phyloP scores from a whole-genome alignment of 2,329 filamentous ascomycete species.

The Triangularia setosa region DNA sequence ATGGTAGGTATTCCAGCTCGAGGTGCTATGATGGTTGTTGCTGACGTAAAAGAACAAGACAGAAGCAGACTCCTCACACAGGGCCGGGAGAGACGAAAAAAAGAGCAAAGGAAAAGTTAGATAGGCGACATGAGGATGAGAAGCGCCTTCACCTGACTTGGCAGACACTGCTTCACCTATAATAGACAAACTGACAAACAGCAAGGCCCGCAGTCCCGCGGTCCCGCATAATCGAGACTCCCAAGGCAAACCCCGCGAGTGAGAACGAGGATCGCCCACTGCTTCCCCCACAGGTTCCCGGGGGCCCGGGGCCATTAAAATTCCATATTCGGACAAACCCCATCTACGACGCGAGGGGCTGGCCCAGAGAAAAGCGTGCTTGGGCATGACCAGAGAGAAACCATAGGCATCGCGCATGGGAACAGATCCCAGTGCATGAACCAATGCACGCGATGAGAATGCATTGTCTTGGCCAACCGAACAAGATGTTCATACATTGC shows the following conservation, averaged over 20 bases:
- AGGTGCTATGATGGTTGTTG: background rate
- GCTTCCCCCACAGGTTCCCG: background rate
- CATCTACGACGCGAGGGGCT: background rate
- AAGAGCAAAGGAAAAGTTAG: background rate
- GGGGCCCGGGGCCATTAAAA: background rate
- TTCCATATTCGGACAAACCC: background rate
- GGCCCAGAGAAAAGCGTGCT: background rate
- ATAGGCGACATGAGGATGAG: background rate
- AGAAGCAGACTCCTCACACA: background rate
- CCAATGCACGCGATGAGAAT: background rate
- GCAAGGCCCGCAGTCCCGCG: background rate
- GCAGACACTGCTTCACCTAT: background rate
- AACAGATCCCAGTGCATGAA: background rate
- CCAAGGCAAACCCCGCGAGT: background rate
- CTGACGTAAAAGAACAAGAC: background rate
- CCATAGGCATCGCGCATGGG: background rate
- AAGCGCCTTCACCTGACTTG: background rate
- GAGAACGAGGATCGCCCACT: background rate
- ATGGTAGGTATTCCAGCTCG: background rate
- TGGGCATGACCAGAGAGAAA: background rate
- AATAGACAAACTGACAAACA: background rate
- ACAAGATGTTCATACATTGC: background rate
- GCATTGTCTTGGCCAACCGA: constrained; percentile 2
- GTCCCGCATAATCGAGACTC: background rate
- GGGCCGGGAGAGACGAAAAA: background rate